Conservation (phyloP, 257 asterid genomes). For the Primulina huaijiensis region DNA sequence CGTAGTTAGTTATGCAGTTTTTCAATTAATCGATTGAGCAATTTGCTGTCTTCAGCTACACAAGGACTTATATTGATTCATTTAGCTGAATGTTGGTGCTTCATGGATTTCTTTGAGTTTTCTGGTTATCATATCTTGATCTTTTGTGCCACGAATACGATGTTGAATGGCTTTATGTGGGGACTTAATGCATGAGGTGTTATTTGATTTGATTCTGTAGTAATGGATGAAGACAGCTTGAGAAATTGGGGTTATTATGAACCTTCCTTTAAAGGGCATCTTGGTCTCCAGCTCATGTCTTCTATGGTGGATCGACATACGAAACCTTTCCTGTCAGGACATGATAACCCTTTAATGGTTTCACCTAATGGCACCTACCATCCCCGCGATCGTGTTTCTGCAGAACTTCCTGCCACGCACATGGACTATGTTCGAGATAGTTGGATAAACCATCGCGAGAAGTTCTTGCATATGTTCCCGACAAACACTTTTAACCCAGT, state of each 20-base stretch:
- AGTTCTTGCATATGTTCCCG: constrained; percentile 68
- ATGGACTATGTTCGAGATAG: constrained; percentile 77
- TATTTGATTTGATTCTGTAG: constrained; percentile 45
- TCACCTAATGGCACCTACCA: constrained; percentile 60
- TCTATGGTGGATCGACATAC: constrained; percentile 69
- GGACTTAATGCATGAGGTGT: constrained; percentile 27
- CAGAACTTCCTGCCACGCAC: constrained; percentile 60
- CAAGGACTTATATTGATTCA: constrained; percentile 2
- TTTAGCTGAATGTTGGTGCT: constrained; percentile 9
- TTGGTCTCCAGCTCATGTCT: constrained; percentile 85
- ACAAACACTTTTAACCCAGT: constrained; percentile 52
- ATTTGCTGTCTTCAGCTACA: constrained; percentile 11
- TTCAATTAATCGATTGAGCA: background rate
- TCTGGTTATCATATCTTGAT: constrained; percentile 6
- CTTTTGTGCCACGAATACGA: constrained; percentile 17
- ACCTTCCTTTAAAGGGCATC: constrained; percentile 60
- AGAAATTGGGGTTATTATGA: constrained; percentile 96
- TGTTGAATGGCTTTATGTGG: constrained; percentile 12
- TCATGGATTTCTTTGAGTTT: constrained; percentile 13
- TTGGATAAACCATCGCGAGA: constrained; percentile 83
- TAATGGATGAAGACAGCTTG: constrained; percentile 85
- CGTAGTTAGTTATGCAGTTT: constrained; percentile 6
- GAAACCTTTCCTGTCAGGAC: constrained; percentile 58
- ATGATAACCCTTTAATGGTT: constrained; percentile 57
- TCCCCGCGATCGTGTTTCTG: constrained; percentile 54